phyloP scores from a whole-genome alignment of 164 flowering plant species.

The Tetrastigma voinierianum region DNA sequence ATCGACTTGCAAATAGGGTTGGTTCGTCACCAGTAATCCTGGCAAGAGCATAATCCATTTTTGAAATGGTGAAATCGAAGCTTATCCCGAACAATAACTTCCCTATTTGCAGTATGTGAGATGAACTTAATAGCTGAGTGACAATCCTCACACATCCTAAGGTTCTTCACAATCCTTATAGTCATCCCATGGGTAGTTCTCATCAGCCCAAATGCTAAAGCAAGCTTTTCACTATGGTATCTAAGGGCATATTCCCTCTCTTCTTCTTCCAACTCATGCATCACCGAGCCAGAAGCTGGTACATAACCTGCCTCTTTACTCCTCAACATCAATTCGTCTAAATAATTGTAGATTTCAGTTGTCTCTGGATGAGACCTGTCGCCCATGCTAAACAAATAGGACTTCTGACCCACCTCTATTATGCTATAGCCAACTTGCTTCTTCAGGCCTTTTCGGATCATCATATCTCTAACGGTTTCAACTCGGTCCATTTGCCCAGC shows the following conservation, averaged over 20 bases:
- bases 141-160: conserved; percentile 77
- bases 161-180: conserved; percentile 68
- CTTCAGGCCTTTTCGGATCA: conserved; percentile 54
- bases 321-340: conserved; percentile 61
- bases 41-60: conserved; percentile 67
- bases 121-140: conserved; percentile 64
- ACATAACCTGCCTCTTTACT: conserved; percentile 57
- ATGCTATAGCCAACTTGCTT: conserved; percentile 73
- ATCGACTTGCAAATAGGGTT: not conserved
- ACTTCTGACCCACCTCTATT: conserved; percentile 49
- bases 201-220: conserved; percentile 67
- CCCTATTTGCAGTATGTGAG: conserved; percentile 47
- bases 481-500: conserved; percentile 72
- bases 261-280: conserved; percentile 80
- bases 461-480: conserved; percentile 50
- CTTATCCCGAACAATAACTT: conserved; percentile 69
- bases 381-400: conserved; percentile 61
- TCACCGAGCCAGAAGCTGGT: conserved; percentile 44
- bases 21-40: conserved; percentile 59
- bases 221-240: conserved; percentile 81
- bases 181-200: conserved; percentile 31
- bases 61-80: conserved; percentile 75
- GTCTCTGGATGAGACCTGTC: conserved; percentile 59
- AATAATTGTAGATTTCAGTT: conserved; percentile 38
- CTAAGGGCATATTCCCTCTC: conserved; percentile 63